Base-by-base conservation (phyloP, 768 basidiomycete species). In the Mycena galopus region DNA sequence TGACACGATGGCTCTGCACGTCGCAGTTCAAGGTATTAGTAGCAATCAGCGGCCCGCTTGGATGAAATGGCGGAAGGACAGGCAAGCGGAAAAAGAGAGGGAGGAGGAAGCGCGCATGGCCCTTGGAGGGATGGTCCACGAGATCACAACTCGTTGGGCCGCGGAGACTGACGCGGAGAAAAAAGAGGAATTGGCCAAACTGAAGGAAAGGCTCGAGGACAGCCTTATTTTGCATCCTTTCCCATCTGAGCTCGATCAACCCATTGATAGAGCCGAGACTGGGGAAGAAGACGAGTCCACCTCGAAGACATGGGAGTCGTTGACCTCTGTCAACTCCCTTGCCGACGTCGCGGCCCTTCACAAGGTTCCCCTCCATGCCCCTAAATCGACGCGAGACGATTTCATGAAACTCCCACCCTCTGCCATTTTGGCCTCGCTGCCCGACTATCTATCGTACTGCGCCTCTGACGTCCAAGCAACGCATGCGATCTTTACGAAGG, bases 1-100 rank as follows among this genome's bases (percentile, higher is more conserved):
- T 59, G 97, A 99, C 80, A 99, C 97, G 0, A 95, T 99, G 91
- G 91, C 96, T 1, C 86, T 99, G 8, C 97, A 99, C 79, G 93
- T 96, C 61, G 96, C 98, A 11, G 93, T 96, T 12, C 94, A 93
- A 71, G 97, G 98, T 9, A 96, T 99, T 66, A 97, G 96, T 1
- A 96, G 95, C 0, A 94, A 96, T 75, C 98, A 99, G 79, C 91
- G 97, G 2, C 96, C 96, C 0, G 93, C 92, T 2, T 99, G 97
- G 97, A 91, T 91, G 84, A 92, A 92, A 78, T 90, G 96, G 77
- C 88, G 91, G 64, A 97, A 97, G 79, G 83, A 86, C 50, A 92
- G 93, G 78, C 86, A 87, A 58, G 82, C 82, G 44, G 88, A 87
- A 71, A 77, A 86, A 63, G 87, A 90, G 76, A 88, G 86, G 79